Evolutionary conservation across 1,139 yeast genomes (phyloP), one percentile per base, ranked within the genome.

Genomic region (Keqinozyma sinolaborantium): DNA sequence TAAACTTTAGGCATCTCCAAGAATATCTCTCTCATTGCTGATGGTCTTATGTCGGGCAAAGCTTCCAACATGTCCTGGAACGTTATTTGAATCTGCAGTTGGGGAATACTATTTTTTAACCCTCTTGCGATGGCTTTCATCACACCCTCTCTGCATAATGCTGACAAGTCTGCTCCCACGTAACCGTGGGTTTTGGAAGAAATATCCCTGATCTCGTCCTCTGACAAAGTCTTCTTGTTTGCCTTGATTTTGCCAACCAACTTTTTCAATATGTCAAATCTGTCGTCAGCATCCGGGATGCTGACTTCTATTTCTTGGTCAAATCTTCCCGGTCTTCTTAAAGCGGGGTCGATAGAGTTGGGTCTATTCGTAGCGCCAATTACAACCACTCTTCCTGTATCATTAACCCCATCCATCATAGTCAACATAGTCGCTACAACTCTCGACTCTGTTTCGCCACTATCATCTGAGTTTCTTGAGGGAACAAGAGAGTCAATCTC

Each of bases 21-120:
- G 38, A 88, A 81, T 34, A 90, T 86, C 51, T 94, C 98, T 38
- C 96, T 73, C 98, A 94, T 92, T 2, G 97, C 98, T 38, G 95
- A 84, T 1, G 98, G 98, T 30, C 95, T 70, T 5, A 92, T 78
- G 20, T 85, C 94, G 1, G 79, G 62, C 50, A 88, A 57, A 0
- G 97, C 92, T 14, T 58, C 59, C 28, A 77, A 75, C 16, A 90
- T 64, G 49, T 90, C 95, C 1, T 53, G 60, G 7, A 64, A 35
- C 2, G 56, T 53, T 5, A 69, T 53, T 15, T 56, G 61, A 8
- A 64, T 51, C 1, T 56, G 44, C 0, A 41, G 31, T 14, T 59
- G 64, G 0, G 52, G 40, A 1, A 42, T 38, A 2, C 41, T 42
- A 1, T 29, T 14, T 18, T 42, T 44, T 12, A 78, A 47, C 0